phyloP scores from a whole-genome alignment of 2,329 filamentous ascomycete species.

The Thielaviopsis musarum region DNA sequence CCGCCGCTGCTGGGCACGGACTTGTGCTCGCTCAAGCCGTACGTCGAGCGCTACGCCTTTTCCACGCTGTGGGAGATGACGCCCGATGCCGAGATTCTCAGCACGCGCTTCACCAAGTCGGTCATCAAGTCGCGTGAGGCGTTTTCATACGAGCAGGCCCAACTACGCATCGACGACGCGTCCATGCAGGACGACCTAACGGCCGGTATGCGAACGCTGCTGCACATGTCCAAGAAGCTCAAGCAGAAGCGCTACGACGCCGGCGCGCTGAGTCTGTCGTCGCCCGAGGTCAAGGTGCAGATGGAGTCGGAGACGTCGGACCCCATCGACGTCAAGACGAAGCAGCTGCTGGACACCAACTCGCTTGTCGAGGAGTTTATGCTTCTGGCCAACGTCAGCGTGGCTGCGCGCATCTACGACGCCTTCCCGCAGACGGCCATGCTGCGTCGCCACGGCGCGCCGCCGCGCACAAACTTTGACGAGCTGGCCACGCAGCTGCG shows the following conservation, averaged over 20 bases:
- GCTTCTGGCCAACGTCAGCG: slow-evolving; percentile 92
- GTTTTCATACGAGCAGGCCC: slow-evolving; percentile 94
- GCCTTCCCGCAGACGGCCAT: slow-evolving; percentile 92
- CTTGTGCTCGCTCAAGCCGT: slow-evolving; percentile 88
- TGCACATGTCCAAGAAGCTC: slow-evolving; percentile 81
- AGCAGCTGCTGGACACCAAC: slow-evolving; percentile 86
- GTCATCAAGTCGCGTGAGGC: slow-evolving; percentile 94
- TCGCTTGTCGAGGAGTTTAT: slow-evolving; percentile 98
- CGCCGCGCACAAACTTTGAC: slow-evolving; percentile 92
- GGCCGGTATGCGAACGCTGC: slow-evolving; percentile 67
- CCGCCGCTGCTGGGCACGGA: slow-evolving; percentile 92
- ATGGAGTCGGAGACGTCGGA: slow-evolving; percentile 79
- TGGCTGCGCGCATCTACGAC: slow-evolving; percentile 76
- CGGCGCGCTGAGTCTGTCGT: slow-evolving; percentile 84
- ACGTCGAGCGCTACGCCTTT: slow-evolving; percentile 87
- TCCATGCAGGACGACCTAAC: slow-evolving; percentile 83
- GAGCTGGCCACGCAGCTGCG: slow-evolving; percentile 82
- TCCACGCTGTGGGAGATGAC: slow-evolving; percentile 82
- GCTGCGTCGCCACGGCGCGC: slow-evolving; percentile 77
- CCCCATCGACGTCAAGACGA: slow-evolving; percentile 90
- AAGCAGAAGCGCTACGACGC: slow-evolving; percentile 93
- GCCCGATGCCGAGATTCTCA: slow-evolving; percentile 68
- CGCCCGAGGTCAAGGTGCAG: slow-evolving; percentile 94
- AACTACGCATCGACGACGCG: slow-evolving; percentile 78
- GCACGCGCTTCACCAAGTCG: slow-evolving; percentile 83